Evolutionary conservation across 2,329 filamentous ascomycete genomes (phyloP).

Genomic region (Knufia petricola): DNA sequence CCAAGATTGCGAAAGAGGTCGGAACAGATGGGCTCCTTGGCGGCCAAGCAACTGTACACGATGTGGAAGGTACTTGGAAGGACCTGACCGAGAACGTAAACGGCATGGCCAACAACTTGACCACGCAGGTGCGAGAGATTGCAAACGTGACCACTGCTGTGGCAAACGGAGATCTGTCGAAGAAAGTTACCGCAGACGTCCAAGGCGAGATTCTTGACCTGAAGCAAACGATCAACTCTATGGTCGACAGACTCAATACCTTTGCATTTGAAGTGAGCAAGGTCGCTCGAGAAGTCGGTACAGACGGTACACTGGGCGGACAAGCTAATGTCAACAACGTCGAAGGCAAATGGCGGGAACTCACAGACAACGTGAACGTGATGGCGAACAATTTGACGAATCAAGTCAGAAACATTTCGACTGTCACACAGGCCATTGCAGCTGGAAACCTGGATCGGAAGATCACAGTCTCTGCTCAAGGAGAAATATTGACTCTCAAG

Average conservation of each 20-base stretch:
- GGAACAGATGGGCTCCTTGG: slow-evolving; percentile 90
- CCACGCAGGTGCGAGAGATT: slow-evolving; percentile 94
- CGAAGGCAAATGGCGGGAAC: slow-evolving; percentile 57
- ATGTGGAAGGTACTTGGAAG: slow-evolving; percentile 95
- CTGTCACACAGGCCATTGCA: slow-evolving; percentile 88
- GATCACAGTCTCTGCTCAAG: slow-evolving; percentile 89
- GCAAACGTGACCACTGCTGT: slow-evolving; percentile 94
- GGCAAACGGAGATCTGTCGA: slow-evolving; percentile 83
- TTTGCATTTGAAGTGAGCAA: slow-evolving; percentile 59
- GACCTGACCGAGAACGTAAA: slow-evolving; percentile 94
- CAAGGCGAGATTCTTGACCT: slow-evolving; percentile 89
- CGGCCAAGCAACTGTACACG: slow-evolving; percentile 89
- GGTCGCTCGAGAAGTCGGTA: slow-evolving; percentile 55
- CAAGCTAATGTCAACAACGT: slow-evolving; percentile 57
- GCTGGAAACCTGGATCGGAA: slow-evolving; percentile 93
- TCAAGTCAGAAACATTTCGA: slow-evolving; percentile 80
- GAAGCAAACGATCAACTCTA: slow-evolving; percentile 75
- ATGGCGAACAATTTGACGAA: slow-evolving; percentile 56
- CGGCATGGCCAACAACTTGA: slow-evolving; percentile 96
- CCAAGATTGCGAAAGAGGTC: slow-evolving; percentile 90
- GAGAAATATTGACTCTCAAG: slow-evolving; percentile 87
- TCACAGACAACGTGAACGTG: slow-evolving; percentile 59
- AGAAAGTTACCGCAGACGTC: slow-evolving; percentile 91
- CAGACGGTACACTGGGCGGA: slow-evolving; percentile 54
- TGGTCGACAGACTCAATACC: slow-evolving; percentile 56